Base-by-base conservation (phyloP, 202 grass and related monocot genomes). In the Bolboschoenoplectus hybrid region DNA sequence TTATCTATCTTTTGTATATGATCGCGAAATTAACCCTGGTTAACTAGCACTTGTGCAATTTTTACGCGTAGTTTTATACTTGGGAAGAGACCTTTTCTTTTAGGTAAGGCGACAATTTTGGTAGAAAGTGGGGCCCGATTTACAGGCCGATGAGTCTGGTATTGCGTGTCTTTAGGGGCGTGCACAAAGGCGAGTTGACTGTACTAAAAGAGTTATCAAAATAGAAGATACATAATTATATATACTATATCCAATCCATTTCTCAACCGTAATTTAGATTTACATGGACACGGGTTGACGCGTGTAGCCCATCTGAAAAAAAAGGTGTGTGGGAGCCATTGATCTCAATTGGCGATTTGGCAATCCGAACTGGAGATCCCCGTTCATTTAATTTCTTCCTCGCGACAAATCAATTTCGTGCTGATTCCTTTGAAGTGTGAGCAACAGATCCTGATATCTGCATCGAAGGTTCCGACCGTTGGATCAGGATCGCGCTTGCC, bases 181-280 rank as follows among this genome's bases (percentile, higher is more conserved):
- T 53, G 61, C 81, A 83, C 32, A 53, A 53, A 84, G 13, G 1
- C 82, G 34, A 67, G 64, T 84, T 84, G 65, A 84, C 82, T 53
- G 64, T 58, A 50, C 32, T 34, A 84, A 84, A 61, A 67, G 44
- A 40, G 35, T 83, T 83, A 19, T 43, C 63, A 6, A 35, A 82
- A 65, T 34, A 81, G 17, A 58, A 80, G 11, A 80, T 49, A 49
- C 1, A 47, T 9, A 12, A 17, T 53, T 38, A 38, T 8, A 66
- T 66, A 20, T 63, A n/a, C 1, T 40, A 65, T 82, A 26, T 70
- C 11, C 81, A 38, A 36, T 84, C 35, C 49, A 34, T 70, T 84
- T 39, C 81, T 52, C 81, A 70, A 56, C 46, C 19, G 39, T 67
- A 52, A 67, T 69, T 67, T n/a, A 39, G 63, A 52, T 39, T 67